Percentiles rank a stretch among this genome's conserved stretches.
phyloP scores from a whole-genome alignment of 2,329 filamentous ascomycete genomes.

The Gnomoniopsis smithogilvyi region DNA sequence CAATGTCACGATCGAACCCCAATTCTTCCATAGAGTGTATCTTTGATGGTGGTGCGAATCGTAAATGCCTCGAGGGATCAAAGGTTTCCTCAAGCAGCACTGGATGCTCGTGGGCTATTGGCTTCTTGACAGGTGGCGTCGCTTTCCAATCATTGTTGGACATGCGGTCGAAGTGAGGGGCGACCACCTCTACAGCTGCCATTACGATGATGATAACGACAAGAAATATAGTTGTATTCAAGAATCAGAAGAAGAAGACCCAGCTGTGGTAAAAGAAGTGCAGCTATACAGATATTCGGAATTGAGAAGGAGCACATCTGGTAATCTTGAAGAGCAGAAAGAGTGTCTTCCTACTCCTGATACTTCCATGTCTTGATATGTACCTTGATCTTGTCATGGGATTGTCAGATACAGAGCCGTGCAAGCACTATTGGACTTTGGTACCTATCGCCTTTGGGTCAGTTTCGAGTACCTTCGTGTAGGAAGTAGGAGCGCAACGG shows the following conservation, averaged over 20 bases:
- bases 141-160: slow-evolving; percentile 4
- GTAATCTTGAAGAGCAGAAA: background rate
- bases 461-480: background rate
- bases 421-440: background rate
- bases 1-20: slow-evolving; percentile 49
- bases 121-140: background rate
- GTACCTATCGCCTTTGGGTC: slow-evolving; percentile 9
- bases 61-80: slow-evolving; percentile 46
- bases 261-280: background rate
- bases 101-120: background rate
- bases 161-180: slow-evolving; percentile 5
- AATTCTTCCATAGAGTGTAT: slow-evolving; percentile 61
- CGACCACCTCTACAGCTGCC: slow-evolving; percentile 3
- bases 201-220: background rate
- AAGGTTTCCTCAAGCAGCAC: background rate
- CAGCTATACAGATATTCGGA: background rate
- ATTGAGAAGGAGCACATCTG: background rate
- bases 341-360: background rate
- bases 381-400: background rate
- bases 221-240: background rate
- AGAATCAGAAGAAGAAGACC: background rate
- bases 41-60: slow-evolving; percentile 46
- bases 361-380: background rate
- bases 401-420: background rate
- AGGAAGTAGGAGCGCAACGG: background rate